A percentile compares a stretch with the other conserved stretches of the same genome.
Conservation (phyloP, 2,329 filamentous ascomycete genomes). For the Hymenotorrendiella dingleyae region DNA sequence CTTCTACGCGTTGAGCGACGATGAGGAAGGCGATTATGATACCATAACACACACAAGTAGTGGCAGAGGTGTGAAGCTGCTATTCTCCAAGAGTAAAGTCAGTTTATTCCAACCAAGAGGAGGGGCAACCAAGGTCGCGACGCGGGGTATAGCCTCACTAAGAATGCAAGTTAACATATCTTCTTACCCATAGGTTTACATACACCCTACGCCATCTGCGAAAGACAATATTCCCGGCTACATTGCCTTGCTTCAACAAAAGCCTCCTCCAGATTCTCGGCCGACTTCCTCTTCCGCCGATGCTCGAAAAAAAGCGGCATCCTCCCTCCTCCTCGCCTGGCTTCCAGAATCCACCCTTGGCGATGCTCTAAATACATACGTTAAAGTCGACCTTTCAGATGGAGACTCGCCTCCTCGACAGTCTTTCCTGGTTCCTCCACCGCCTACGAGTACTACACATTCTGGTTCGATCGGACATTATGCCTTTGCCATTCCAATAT, state of each 20-base stretch:
- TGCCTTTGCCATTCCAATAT: slow-evolving; percentile 85
- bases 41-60: slow-evolving; percentile 77
- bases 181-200: slow-evolving; percentile 64
- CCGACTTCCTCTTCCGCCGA: slow-evolving; percentile 34
- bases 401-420: slow-evolving; percentile 75
- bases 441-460: slow-evolving; percentile 77
- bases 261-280: slow-evolving; percentile 40
- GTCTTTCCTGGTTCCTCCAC: slow-evolving; percentile 84
- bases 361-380: slow-evolving; percentile 80
- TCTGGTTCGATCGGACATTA: slow-evolving; percentile 69
- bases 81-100: slow-evolving; percentile 96
- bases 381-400: slow-evolving; percentile 88
- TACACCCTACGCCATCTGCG: slow-evolving; percentile 86
- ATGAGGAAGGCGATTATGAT: slow-evolving; percentile 91
- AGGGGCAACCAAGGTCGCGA: neutral
- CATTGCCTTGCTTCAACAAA: slow-evolving; percentile 89
- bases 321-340: slow-evolving; percentile 86
- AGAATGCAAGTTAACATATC: slow-evolving; percentile 13
- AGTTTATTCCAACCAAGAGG: slow-evolving; percentile 16
- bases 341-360: slow-evolving; percentile 84
- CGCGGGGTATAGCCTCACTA: slow-evolving; percentile 13
- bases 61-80: slow-evolving; percentile 80
- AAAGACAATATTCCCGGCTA: slow-evolving; percentile 97
- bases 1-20: slow-evolving; percentile 94
- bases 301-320: slow-evolving; percentile 45